These are phyloP conservation scores for Suillus hirtellus DNA, from an alignment of 768 basidiomycete species.

Conservation along the genomic window DNA sequence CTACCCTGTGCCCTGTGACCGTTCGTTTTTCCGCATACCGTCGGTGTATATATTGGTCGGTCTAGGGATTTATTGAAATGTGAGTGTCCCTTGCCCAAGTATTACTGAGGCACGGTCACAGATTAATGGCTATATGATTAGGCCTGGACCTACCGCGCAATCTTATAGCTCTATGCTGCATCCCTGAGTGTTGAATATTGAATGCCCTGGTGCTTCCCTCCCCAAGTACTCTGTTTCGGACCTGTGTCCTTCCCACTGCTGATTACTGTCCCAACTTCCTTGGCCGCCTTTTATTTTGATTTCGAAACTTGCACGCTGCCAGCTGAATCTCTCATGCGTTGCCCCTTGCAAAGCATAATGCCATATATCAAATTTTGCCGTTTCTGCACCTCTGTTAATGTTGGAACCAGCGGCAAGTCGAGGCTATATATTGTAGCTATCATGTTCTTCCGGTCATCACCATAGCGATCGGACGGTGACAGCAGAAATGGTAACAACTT, in stretches of 20 bases:
- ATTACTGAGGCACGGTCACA: not conserved
- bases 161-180: not conserved
- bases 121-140: not conserved
- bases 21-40: no score
- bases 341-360: not conserved
- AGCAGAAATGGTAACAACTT: not conserved
- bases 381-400: no score
- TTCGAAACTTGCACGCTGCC: not conserved
- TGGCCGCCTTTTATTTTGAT: not conserved
- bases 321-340: not conserved
- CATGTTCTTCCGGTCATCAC: not conserved
- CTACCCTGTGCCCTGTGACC: no score
- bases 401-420: not conserved
- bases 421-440: not conserved
- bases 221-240: not conserved
- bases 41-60: no score
- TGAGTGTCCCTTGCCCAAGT: not conserved
- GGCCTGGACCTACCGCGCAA: not conserved
- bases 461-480: not conserved
- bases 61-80: not conserved
- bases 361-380: not conserved
- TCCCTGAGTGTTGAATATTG: not conserved
- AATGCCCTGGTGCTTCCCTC: not conserved
- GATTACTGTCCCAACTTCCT: not conserved
- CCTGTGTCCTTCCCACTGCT: not conserved